Percentiles rank a stretch among this genome's conserved stretches.
These are phyloP conservation scores for Lactifluus piperatus DNA, from an alignment of 768 basidiomycete species.

Conservation along the genomic window DNA sequence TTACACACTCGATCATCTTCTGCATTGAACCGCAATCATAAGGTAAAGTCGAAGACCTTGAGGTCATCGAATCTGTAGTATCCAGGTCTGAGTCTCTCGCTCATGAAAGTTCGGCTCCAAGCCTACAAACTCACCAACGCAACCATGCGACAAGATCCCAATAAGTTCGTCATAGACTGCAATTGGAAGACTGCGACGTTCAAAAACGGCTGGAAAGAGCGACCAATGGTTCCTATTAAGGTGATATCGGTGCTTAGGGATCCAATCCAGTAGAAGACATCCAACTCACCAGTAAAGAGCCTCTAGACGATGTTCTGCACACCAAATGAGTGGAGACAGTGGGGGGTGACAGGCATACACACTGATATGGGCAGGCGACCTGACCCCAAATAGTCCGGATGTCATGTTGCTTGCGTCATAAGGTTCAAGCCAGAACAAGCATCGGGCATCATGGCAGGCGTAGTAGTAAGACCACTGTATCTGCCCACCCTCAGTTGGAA, in stretches of 20 bases:
- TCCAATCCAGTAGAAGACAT: neutral
- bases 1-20: neutral
- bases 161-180: constrained; percentile 26
- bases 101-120: neutral
- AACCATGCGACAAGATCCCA: constrained; percentile 31
- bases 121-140: constrained; percentile 30
- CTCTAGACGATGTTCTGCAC: constrained; percentile 20
- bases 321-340: neutral
- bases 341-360: neutral
- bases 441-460: constrained; percentile 36
- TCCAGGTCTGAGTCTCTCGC: neutral
- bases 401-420: constrained; percentile 31
- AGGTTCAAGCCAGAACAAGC: constrained; percentile 45
- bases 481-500: constrained; percentile 26
- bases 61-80: constrained; percentile 8
- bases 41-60: constrained; percentile 9
- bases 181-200: constrained; percentile 1
- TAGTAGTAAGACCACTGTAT: constrained; percentile 38
- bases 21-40: constrained; percentile 3
- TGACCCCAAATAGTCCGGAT: constrained; percentile 15
- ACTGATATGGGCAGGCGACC: constrained; percentile 14
- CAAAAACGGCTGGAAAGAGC: constrained; percentile 21
- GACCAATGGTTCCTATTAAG: constrained; percentile 24
- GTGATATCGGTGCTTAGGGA: neutral
- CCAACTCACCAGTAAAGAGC: constrained; percentile 22